Base-by-base conservation (phyloP, 305 asterid genomes). In the Fraxinus albicans region DNA sequence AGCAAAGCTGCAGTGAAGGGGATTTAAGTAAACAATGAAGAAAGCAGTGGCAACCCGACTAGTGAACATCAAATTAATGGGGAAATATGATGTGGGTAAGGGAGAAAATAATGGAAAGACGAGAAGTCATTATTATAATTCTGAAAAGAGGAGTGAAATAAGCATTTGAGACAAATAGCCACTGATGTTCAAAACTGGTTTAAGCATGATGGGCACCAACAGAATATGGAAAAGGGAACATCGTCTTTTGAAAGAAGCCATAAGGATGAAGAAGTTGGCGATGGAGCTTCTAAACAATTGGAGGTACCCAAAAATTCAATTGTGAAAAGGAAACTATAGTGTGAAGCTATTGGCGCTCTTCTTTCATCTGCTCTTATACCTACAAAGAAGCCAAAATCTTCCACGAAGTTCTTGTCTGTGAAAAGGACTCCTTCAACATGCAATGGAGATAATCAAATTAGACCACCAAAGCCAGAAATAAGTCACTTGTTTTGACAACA, bases 281-380 rank as follows among this genome's bases (percentile, higher is more conserved):
- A 47, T 25, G 89, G 80, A 84, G 80, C 85, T 74, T 83, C 90
- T 77, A 86, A 80, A 86, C 88, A 85, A 82, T 91, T 85, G 82
- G 90, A 88, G 65, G 47, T 19, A 53, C 83, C 82, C 27, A 84
- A 88, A 77, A 88, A 90, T 77, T 79, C 90, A 31, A 84, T 86
- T 78, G 55, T 77, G 81, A 90, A 91, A 86, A 89, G 99, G 88
- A 94, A 93, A 86, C 97, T 92, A 86, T 96, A 92, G 81, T 94
- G 98, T 0, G 97, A 92, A 85, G 98, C 96, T 80, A 93, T 94
- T 81, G 95, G 94, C 77, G 97, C 98, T 77, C 98, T 96, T 82
- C 92, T 96, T 81, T 93, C 98, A 67, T 90, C 99, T 40, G 89
- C 97, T 82, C 97, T 38, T 38, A 6, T 38, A 38, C 42, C 42